Evolutionary conservation across 1,139 yeast genomes (phyloP).

Genomic region (Kazachstania sp.): DNA sequence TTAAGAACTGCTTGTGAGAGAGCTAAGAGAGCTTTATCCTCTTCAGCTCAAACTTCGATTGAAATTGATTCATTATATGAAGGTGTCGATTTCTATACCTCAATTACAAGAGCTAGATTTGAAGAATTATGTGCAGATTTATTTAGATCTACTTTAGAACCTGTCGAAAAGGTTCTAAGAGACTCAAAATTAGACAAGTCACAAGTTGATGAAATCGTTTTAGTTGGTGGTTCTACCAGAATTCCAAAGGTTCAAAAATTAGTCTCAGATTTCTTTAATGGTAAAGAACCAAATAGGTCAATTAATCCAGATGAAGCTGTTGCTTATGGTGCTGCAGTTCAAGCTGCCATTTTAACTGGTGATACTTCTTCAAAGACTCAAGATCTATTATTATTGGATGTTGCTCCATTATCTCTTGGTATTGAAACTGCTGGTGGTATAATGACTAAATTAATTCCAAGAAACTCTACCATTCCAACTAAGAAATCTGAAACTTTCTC

Average conservation of each 20-base stretch:
- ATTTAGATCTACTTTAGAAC: slow-evolving; percentile 74
- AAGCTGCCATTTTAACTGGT: slow-evolving; percentile 89
- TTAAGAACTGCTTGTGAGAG: slow-evolving; percentile 86
- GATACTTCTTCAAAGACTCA: slow-evolving; percentile 74
- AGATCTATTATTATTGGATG: slow-evolving; percentile 82
- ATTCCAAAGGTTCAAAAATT: slow-evolving; percentile 84
- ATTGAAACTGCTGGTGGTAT: slow-evolving; percentile 98
- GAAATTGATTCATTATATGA: slow-evolving; percentile 76
- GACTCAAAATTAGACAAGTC: slow-evolving; percentile 72
- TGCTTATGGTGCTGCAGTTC: slow-evolving; percentile 70
- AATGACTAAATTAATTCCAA: slow-evolving; percentile 93
- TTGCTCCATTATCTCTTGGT: slow-evolving; percentile 89
- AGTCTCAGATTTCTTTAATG: slow-evolving; percentile 78
- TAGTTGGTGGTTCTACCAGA: slow-evolving; percentile 91
- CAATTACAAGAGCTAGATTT: slow-evolving; percentile 81
- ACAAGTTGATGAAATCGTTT: slow-evolving; percentile 72
- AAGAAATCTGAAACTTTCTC: slow-evolving; percentile 95
- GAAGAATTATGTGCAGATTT: slow-evolving; percentile 77
- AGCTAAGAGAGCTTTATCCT: slow-evolving; percentile 80
- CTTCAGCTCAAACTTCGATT: slow-evolving; percentile 74
- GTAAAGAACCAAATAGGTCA: slow-evolving; percentile 80
- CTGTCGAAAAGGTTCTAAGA: slow-evolving; percentile 75
- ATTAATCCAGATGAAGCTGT: slow-evolving; percentile 74
- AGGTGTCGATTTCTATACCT: slow-evolving; percentile 74
- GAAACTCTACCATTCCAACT: slow-evolving; percentile 96